Evolutionary conservation across 2,329 filamentous ascomycete genomes (phyloP), one percentile per base, ranked within the genome.

Genomic region (Colletotrichum tabaci): DNA sequence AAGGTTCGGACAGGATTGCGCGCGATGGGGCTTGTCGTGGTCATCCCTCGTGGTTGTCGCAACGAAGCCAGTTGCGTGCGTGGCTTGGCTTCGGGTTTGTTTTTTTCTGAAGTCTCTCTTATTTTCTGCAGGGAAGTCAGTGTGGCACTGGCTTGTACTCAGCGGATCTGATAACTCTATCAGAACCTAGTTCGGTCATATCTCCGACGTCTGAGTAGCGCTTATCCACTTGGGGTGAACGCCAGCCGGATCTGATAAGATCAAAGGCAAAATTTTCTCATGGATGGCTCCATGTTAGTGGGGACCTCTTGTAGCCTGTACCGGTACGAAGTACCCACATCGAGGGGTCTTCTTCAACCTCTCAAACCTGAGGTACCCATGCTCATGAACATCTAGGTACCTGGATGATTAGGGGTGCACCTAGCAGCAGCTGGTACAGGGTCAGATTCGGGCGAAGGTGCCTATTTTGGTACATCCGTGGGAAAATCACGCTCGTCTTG

Each of bases 141-240:
- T 35, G n/a, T 67, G 64, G 63, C 67, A 61, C 26, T 55, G 63
- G 23, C 55, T 66, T 38, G 56, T 18, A 26, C 57, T 57, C 38
- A 69, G 75, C 79, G 79, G 80, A 82, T 81, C 80, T 76, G 80
- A 82, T 81, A 82, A 80, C 79, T 80, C 78, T 79, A 80, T 75
- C 66, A 49, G 71, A 65, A 47, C 64, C 61, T 44, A 47, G 46
- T 68, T 40, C 47, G 40, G 65, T 18, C 18, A 53, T 49, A 57
- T n/a, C 68, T 68, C 58, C 68, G 57, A 52, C 44, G 42, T 63
- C 65, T 40, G 58, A 63, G 58, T 40, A 38, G 2, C 7, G 5
- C 23, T 21, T 44, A 2, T 18, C 49, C 64, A 61, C 56, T 55
- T 35, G 47, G 10, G 18, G 13, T 56, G 42, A 49, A 35, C 47